Base-by-base conservation (phyloP, 805 yeast species). In the Metschnikowia kunwiensis region DNA sequence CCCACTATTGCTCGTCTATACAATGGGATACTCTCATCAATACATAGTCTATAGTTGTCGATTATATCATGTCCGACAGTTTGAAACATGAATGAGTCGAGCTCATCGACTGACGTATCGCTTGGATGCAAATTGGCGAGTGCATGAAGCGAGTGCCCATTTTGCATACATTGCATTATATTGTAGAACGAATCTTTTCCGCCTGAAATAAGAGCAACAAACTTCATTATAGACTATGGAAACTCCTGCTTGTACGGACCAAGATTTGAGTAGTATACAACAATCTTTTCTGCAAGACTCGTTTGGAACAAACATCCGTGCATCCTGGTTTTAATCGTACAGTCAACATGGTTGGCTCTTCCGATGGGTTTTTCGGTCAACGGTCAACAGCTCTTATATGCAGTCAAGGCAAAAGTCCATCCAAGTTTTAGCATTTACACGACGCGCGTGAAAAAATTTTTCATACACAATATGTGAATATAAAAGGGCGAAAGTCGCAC, bases 1-100 rank as follows among this genome's bases (percentile, higher is more conserved):
- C 94, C 93, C 0, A 47, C 50, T 22, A 91, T 86, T 10, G 70
- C 68, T 5, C 74, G 77, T 33, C 95, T 63, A 52, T 81, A 87
- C 55, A 93, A 61, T 0, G 98, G 97, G 1, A 84, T 77, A 5
- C 24, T 28, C 7, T 27, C 37, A 6, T 78, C 89, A 27, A 85
- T 63, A 51, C 95, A 85, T 42, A 80, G 70, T 3, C 74, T 64
- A 53, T 89, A 86, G 35, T 65, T 59, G 0, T 75, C 71, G 2
- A 93, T 69, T 3, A 84, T 76, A 44, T 83, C 86, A 58, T 85
- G 93, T 0, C 98, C 98, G 6, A 93, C 97, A 0, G 98, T 93
- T 61, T 93, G 98, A 60, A 86, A 93, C 98, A 93, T 93, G 55
- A 82, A 91, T 36, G 96, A 86, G 57, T 93, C 97, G 36, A 93